Evolutionary conservation across 257 asterid species (phyloP).

Genomic region (Solanum lycopersicoides): DNA sequence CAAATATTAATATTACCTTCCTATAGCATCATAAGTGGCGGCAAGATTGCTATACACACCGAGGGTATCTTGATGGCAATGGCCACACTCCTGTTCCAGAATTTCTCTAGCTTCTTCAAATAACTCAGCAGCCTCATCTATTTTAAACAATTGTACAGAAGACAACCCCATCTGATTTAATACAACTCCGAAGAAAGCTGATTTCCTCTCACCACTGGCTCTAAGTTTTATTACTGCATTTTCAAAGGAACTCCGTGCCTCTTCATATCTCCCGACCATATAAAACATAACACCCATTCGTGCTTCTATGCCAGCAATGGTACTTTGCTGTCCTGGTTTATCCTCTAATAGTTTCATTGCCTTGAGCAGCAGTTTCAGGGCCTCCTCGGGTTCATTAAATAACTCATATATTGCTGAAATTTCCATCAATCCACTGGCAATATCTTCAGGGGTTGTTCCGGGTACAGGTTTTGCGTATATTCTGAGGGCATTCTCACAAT

Average conservation of each 20-base stretch:
- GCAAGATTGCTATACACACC: background rate
- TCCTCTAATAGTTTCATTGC: slow-evolving; percentile 85
- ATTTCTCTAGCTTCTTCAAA: slow-evolving; percentile 97
- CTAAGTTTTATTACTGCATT: slow-evolving; percentile 77
- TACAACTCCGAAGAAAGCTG: slow-evolving; percentile 37
- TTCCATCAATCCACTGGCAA: slow-evolving; percentile 88
- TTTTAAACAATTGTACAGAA: slow-evolving; percentile 83
- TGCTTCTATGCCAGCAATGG: slow-evolving; percentile 93
- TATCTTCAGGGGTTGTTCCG: slow-evolving; percentile 81
- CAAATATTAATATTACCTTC: background rate
- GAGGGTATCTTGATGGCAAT: background rate
- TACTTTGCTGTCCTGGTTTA: slow-evolving; percentile 95
- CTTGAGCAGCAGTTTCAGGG: slow-evolving; percentile 73
- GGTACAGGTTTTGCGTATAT: slow-evolving; percentile 84
- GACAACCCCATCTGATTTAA: background rate
- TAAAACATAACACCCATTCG: slow-evolving; percentile 94
- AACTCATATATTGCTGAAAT: slow-evolving; percentile 85
- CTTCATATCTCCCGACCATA: slow-evolving; percentile 81
- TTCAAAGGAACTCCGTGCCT: slow-evolving; percentile 67
- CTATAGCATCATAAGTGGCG: background rate
- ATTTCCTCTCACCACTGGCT: slow-evolving; percentile 86
- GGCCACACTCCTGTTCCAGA: slow-evolving; percentile 86
- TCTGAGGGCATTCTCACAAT: slow-evolving; percentile 88
- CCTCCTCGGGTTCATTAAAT: slow-evolving; percentile 94
- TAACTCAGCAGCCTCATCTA: slow-evolving; percentile 94